Evolutionary conservation across 2,329 filamentous ascomycete species (phyloP), one percentile per base, ranked within the genome.

Genomic region (Talaromyces marneffei): DNA sequence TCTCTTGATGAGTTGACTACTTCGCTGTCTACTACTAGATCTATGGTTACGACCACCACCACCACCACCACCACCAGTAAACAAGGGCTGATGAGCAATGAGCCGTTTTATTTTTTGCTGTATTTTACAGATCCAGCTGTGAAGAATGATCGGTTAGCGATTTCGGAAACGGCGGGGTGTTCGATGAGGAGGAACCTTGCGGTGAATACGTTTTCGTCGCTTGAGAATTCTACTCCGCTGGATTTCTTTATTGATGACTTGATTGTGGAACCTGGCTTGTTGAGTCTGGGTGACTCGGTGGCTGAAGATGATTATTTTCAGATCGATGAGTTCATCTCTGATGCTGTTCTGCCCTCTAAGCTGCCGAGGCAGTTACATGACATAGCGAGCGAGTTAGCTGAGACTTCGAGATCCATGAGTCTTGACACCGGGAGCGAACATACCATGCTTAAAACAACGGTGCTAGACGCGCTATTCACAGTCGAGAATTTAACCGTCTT

Each of bases 141-240:
- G 6, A 65, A 71, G 18, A 66, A 63, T 18, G 70, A 72, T 39
- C 66, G 66, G 31, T 65, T 72, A 31, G 70, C 70, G 3, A 72
- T 72, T 23, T 68, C 68, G 20, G 69, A 71, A 12, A 72, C 70
- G 9, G 70, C 70, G n/a, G 70, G 68, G 46, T 66, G 62, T 4
- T 72, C 70, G 4, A 60, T 66, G 6, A 66, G 65, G 37, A 64
- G 70, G 44, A 71, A 71, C 18, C 63, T 71, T 3, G 70, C n/a
- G n/a, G n/a, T 69, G 44, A 64, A 63, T 3, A 59, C 69, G 7
- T 65, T 71, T 54, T 70, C 70, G 0, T 66, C 68, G 27, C 65
- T 71, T 16, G 69, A 70, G 65, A 65, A 70, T 62, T 66, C 68
- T 18, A 61, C 66, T 53, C 63, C 68, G 3, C 60, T 68, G 25